A percentile compares a stretch with the other conserved stretches of the same genome.
These are phyloP conservation scores for Tubosaeta brunneosetosa DNA, from an alignment of 768 basidiomycete genomes.

Conservation along the genomic window DNA sequence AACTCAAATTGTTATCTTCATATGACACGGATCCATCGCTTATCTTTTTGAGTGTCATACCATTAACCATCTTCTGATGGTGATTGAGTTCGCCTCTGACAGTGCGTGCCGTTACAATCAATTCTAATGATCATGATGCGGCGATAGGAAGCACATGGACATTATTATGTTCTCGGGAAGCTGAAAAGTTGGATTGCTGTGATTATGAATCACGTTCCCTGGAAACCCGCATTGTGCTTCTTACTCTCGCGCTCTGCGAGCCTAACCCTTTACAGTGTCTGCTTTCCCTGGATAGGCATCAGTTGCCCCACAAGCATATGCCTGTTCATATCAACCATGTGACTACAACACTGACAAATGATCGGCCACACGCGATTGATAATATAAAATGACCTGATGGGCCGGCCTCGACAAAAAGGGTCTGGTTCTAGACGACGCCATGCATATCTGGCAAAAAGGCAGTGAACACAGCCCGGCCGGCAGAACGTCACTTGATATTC, in stretches of 20 bases:
- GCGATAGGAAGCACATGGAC: neutral
- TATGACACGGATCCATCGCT: neutral
- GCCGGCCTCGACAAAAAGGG: no score
- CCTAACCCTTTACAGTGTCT: no score
- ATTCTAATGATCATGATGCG: neutral
- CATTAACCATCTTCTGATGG: neutral
- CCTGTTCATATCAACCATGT: no score
- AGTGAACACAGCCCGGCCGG: neutral
- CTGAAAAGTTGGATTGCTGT: neutral
- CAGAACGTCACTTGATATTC: neutral
- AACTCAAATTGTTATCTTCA: neutral
- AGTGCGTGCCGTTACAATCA: neutral
- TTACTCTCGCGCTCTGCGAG: neutral
- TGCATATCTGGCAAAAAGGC: neutral
- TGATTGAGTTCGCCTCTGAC: neutral
- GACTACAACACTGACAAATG: neutral
- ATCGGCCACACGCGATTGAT: neutral
- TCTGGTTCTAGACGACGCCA: no score
- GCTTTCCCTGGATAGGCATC: no score
- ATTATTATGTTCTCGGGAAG: neutral
- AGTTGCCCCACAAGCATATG: no score
- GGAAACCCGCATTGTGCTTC: neutral
- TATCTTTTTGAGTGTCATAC: neutral
- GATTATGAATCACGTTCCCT: neutral
- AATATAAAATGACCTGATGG: neutral